Evolutionary conservation across 1,284 basidiomycete species (phyloP).

Genomic region (Fomes fomentarius): DNA sequence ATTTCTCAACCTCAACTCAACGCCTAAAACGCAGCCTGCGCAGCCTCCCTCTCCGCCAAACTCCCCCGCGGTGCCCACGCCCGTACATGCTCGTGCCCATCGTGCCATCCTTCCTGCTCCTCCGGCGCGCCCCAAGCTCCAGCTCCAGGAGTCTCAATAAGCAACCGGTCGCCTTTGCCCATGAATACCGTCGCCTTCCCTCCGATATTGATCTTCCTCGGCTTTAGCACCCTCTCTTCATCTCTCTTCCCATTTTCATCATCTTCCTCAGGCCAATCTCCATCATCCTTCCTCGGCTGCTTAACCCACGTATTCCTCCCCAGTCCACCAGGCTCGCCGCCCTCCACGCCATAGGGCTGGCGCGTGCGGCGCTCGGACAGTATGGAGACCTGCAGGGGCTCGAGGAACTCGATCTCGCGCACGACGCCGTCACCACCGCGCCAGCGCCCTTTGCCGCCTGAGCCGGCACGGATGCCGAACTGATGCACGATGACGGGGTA

Average conservation of each 20-base stretch:
- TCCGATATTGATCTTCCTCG: slow-evolving; percentile 85
- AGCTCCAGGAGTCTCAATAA: slow-evolving; percentile 91
- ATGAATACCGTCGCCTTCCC: slow-evolving; percentile 90
- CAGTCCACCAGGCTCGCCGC: slow-evolving; percentile 76
- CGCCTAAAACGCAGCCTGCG: slow-evolving; percentile 62
- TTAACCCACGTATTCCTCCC: slow-evolving; percentile 94
- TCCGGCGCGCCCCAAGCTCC: slow-evolving; percentile 82
- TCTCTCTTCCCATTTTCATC: background rate
- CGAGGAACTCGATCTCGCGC: slow-evolving; percentile 87
- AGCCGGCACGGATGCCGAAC: slow-evolving; percentile 80
- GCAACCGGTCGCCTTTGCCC: slow-evolving; percentile 80
- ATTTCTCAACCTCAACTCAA: background rate
- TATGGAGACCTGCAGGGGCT: slow-evolving; percentile 87
- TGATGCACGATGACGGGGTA: slow-evolving; percentile 87
- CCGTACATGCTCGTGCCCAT: slow-evolving; percentile 39
- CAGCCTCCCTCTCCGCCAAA: slow-evolving; percentile 69
- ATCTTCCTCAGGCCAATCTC: slow-evolving; percentile 51
- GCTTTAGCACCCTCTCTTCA: slow-evolving; percentile 30
- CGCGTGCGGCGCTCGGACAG: slow-evolving; percentile 87
- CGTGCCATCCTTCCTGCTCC: slow-evolving; percentile 32
- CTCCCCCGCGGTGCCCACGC: slow-evolving; percentile 78
- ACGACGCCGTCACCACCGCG: slow-evolving; percentile 88
- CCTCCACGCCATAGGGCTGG: slow-evolving; percentile 89
- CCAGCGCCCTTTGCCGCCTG: slow-evolving; percentile 81
- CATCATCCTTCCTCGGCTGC: slow-evolving; percentile 68